These are phyloP conservation scores for Asterochloris sp. DNA, from an alignment of 139 green algal genomes.

Conservation along the genomic window DNA sequence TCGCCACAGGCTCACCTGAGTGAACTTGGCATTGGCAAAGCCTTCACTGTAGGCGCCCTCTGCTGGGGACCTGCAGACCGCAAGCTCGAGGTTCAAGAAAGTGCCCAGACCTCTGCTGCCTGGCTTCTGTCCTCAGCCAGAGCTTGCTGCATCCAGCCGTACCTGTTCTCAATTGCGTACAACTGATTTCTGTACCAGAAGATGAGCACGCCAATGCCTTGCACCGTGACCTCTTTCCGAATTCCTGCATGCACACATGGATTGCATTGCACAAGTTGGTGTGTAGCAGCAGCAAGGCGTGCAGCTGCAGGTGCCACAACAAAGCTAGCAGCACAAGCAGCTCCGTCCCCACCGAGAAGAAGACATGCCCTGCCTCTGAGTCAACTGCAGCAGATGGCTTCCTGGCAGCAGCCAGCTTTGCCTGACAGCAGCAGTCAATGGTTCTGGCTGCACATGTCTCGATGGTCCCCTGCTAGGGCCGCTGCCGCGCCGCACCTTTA, in stretches of 20 bases:
- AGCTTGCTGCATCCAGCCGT: neutral
- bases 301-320: too few species aligned
- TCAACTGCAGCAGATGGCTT: too few species aligned
- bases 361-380: too few species aligned
- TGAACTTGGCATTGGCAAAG: slow-evolving; percentile 93
- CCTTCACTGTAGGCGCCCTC: slow-evolving; percentile 96
- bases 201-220: slow-evolving; percentile 81
- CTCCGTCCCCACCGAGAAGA: too few species aligned
- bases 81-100: neutral
- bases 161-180: slow-evolving; percentile 83
- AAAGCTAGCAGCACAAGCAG: too few species aligned
- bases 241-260: neutral
- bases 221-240: slow-evolving; percentile 81
- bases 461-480: neutral
- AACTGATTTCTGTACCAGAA: slow-evolving; percentile 98
- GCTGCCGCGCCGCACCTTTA: slow-evolving; percentile 55
- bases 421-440: neutral
- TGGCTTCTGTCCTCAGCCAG: too few species aligned
- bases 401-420: too few species aligned
- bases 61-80: slow-evolving; percentile 67
- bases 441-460: neutral
- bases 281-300: neutral
- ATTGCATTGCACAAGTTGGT: too few species aligned
- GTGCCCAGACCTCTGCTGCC: neutral
- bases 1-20: slow-evolving; percentile 52